Percentiles rank a stretch among this genome's conserved stretches.
phyloP scores from a whole-genome alignment of 768 basidiomycete species.

The Boletus speciosus region DNA sequence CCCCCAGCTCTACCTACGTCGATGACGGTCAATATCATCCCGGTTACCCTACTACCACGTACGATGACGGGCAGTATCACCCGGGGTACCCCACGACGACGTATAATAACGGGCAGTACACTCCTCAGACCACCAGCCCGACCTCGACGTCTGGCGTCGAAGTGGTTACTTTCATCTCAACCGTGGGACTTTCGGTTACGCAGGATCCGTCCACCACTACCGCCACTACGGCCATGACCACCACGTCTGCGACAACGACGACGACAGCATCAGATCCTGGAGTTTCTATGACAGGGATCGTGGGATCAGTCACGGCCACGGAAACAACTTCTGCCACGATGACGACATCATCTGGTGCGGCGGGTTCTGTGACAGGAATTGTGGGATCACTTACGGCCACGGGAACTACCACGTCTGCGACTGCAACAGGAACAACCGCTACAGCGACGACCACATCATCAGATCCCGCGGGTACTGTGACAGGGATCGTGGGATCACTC shows the following conservation, averaged over 20 bases:
- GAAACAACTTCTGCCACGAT: background rate
- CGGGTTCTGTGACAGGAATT: background rate
- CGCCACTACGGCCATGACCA: background rate
- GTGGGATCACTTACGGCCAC: constrained; percentile 2
- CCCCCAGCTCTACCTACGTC: background rate
- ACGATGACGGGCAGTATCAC: constrained; percentile 17
- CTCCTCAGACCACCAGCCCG: background rate
- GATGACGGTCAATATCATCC: constrained; percentile 17
- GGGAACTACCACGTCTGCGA: background rate
- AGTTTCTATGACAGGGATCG: background rate
- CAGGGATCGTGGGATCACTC: background rate
- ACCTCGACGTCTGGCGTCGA: background rate
- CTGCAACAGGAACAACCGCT: too few relatives aligned
- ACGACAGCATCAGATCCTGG: background rate
- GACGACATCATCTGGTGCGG: background rate
- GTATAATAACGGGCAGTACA: constrained; percentile 15
- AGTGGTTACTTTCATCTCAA: background rate
- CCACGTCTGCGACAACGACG: background rate
- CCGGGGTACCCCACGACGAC: constrained; percentile 18
- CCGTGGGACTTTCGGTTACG: background rate
- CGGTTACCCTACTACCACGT: background rate
- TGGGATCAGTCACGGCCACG: constrained; percentile 2
- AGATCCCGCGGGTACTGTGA: too few relatives aligned
- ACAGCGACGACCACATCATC: too few relatives aligned
- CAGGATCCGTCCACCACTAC: background rate